Base-by-base conservation (phyloP, 2,329 filamentous ascomycete species). In the Colletotrichum gloeosporioides region DNA sequence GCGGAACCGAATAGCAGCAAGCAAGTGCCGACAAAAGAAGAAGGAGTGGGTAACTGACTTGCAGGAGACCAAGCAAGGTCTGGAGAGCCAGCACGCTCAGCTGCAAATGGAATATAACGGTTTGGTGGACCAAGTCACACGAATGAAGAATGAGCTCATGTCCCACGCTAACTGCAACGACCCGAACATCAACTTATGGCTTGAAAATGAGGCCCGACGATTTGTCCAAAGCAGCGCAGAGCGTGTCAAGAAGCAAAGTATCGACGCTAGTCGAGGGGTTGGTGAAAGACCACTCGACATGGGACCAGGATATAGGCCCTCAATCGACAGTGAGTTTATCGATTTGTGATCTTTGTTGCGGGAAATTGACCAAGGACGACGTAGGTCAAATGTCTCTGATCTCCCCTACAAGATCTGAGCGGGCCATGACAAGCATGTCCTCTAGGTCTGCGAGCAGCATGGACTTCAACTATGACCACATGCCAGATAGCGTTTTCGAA, bases 21-120 rank as follows among this genome's bases (percentile, higher is more conserved):
- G 92, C 82, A 95, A 95, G 81, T 95, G 93, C 80, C 90, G 94
- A 5, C 90, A 93, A 80, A 95, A 94, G 83, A 91, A 90, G 80
- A 92, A 91, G 83, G 84, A 87, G 78, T 90, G 88, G 86, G 86
- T 89, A 27, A 83, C 83, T 15, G 86, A 88, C n/a, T 80, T 91
- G 27, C 88, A 91, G 75, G 86, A 88, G 69, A 85, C 84, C 8
- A 88, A 87, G 71, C 78, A 82, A 12, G 84, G 81, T 1, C 79
- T 91, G 61, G 89, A 91, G 80, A 80, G 78, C 8, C 84, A 86
- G 55, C 85, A 91, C 78, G 80, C 79, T 12, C 80, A 82, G 8
- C 83, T 91, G 36, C 87, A 87, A 15, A 80, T 82, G 78, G 87
- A 90, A 78, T 85, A 85, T 73, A 84, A 85, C 44, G 80, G 77